These are phyloP conservation scores for Asterionellopsis glacialis DNA, from an alignment of 108 stramenopile genomes.

Conservation along the genomic window DNA sequence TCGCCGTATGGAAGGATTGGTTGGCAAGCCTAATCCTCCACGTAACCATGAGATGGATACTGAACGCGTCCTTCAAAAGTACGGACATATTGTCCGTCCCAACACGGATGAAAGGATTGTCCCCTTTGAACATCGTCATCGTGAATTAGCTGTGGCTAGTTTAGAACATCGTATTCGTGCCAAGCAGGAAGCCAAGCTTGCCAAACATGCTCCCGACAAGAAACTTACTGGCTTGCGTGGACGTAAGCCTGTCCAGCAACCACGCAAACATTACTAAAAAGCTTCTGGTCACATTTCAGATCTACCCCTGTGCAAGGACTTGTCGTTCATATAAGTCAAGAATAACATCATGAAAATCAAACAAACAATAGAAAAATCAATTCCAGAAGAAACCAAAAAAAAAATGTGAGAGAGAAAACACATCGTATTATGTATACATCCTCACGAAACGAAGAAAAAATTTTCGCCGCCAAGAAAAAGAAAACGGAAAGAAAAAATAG, in stretches of 20 bases:
- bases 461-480: too few species aligned
- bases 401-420: too few species aligned
- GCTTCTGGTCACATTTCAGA: too few species aligned
- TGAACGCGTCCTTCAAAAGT: not conserved
- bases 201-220: conserved; percentile 11
- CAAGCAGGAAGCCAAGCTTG: conserved; percentile 6
- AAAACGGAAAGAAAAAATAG: too few species aligned
- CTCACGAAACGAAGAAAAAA: too few species aligned
- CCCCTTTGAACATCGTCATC: conserved; percentile 5
- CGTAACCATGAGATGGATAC: not conserved
- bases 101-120: conserved; percentile 13
- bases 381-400: too few species aligned
- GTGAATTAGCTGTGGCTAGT: not conserved
- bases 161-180: conserved; percentile 12
- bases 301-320: too few species aligned
- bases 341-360: too few species aligned
- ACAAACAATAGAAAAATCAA: too few species aligned
- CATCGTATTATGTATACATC: too few species aligned
- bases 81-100: conserved; percentile 17
- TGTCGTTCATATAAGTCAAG: too few species aligned
- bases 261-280: conserved; percentile 20
- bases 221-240: not conserved
- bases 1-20: conserved; percentile 26
- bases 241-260: conserved; percentile 30
- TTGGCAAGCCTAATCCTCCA: conserved; percentile 26